Percentiles rank a stretch among this genome's conserved stretches.
phyloP scores from a whole-genome alignment of 75 land plant species.

The Cunninghamia lanceolata region DNA sequence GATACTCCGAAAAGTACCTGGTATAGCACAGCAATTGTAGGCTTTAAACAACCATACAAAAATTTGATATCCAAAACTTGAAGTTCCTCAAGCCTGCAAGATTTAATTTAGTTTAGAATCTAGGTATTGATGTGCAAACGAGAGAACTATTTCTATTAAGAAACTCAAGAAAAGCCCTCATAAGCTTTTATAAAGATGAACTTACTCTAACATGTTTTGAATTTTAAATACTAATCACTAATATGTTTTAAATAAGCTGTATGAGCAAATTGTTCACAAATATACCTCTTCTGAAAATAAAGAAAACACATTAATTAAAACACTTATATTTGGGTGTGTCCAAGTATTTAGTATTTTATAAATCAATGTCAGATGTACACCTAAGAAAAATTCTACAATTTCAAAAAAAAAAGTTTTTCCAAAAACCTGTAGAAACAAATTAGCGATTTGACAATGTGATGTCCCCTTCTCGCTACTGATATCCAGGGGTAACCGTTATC shows the following conservation, averaged over 20 bases:
- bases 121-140: not conserved
- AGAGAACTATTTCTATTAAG: not conserved
- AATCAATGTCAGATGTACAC: no score
- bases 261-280: not conserved
- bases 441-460: not conserved
- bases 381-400: no score
- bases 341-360: no score
- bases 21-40: slow-evolving; percentile 96
- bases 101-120: not conserved
- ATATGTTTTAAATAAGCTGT: not conserved
- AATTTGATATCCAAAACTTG: slow-evolving; percentile 99
- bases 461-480: no score
- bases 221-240: no score
- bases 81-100: slow-evolving; percentile 93
- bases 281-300: not conserved
- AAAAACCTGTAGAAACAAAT: not conserved
- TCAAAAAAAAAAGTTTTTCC: no score
- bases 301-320: not conserved
- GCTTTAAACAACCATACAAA: slow-evolving; percentile 91
- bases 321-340: not conserved
- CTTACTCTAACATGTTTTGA: no score
- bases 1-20: slow-evolving; percentile 44
- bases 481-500: no score
- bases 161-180: not conserved
- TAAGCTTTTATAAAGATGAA: no score